Conservation (phyloP, 2,329 filamentous ascomycete genomes). For the Ramularia endophylla region DNA sequence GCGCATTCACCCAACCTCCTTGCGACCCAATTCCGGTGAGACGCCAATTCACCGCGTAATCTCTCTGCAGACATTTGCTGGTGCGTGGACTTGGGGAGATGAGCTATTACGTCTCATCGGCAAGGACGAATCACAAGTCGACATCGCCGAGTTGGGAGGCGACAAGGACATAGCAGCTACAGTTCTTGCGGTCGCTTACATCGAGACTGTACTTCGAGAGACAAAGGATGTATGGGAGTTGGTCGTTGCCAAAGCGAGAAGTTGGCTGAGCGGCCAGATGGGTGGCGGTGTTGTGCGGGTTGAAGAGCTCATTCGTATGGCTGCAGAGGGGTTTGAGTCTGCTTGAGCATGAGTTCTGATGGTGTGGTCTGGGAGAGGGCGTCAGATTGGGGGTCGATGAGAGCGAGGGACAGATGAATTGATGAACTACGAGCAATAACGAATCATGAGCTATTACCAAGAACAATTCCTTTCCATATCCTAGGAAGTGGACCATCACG, state of each 20-base stretch:
- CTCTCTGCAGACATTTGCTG: conserved; percentile 50
- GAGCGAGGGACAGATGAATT: too few relatives aligned
- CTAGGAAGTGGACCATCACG: conserved; percentile 6
- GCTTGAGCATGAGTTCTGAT: too few relatives aligned
- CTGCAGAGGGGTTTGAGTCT: background rate
- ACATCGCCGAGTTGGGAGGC: conserved; percentile 5
- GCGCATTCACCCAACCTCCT: too few relatives aligned
- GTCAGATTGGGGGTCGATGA: too few relatives aligned
- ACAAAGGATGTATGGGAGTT: conserved; percentile 58
- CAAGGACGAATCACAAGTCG: conserved; percentile 3
- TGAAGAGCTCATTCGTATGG: conserved; percentile 2
- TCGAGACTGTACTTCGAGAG: conserved; percentile 42
- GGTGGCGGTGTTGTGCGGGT: conserved; percentile 3
- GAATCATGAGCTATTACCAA: too few relatives aligned
- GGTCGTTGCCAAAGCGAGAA: conserved; percentile 54
- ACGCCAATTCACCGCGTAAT: conserved; percentile 43
- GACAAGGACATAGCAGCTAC: conserved; percentile 29
- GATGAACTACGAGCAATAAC: too few relatives aligned
- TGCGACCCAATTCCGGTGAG: too few relatives aligned
- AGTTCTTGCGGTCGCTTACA: conserved; percentile 42
- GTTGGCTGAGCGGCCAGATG: conserved; percentile 13
- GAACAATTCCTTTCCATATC: conserved; percentile 1
- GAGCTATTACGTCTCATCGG: conserved; percentile 22
- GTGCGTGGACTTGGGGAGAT: conserved; percentile 43
- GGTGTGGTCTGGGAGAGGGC: too few relatives aligned